Base-by-base conservation (phyloP, 345 rosid species). In the Turnera subulata region DNA sequence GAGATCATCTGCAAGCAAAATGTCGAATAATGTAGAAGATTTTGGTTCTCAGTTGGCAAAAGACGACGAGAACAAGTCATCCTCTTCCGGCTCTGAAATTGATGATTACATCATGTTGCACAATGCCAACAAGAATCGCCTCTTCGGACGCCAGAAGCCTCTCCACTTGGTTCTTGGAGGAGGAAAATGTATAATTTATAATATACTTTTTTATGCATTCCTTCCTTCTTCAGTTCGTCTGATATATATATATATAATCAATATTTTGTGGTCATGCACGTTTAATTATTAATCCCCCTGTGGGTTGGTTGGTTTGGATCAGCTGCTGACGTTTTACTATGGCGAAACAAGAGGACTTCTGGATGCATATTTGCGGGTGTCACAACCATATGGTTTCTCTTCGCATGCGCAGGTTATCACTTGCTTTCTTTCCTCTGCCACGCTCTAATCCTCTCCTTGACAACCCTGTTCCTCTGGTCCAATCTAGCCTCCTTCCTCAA, bases 81-180 rank as follows among this genome's bases (percentile, higher is more conserved):
- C 66, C 17, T 73, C 78, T 19, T 65, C 70, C 10, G 80, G 61
- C 21, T 64, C 66, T 6, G 80, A 62, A 37, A 55, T 47, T 35
- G 62, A 62, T 44, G 56, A 46, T 26, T 44, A 38, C 19, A 14
- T 29, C 17, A 35, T 35, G 11, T 13, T 44, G 53, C 64, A 56
- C 20, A 56, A 68, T 19, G 23, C 66, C 16, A 32, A 21, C 55
- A 76, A 69, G 66, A 51, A 58, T 42, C 78, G 74, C 52, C 61
- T 77, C 50, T 73, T 77, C 26, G 74, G 82, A 35, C 76, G 78
- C 21, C 63, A 73, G 54, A 70, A 65, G 61, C 78, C 82, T 44
- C 63, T 78, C 15, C 78, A 77, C 37, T 29, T 70, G n/a, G 72
- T 73, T 37, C 76, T 78, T 6, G 82, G 82, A 5, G 78, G 69